Base-by-base conservation (phyloP, 768 basidiomycete species). In the Pisolithus microcarpus region DNA sequence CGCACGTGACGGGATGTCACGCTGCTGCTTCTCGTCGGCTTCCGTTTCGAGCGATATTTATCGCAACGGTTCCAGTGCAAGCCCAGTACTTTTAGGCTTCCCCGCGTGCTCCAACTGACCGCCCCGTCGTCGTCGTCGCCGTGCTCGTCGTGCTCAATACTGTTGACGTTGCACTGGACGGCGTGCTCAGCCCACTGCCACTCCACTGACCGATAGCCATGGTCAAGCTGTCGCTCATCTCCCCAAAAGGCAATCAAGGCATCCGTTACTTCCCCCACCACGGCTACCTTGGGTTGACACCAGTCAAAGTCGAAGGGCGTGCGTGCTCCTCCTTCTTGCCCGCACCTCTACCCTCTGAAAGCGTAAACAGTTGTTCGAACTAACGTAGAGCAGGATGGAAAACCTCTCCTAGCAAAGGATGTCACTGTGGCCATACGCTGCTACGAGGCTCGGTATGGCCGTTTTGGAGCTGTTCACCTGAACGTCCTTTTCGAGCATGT, bases 281-380 rank as follows among this genome's bases (percentile, higher is more conserved):
- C 49, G 90, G 90, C 62, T 85, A 81, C 69, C 82, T 91, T 57
- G 90, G 87, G 56, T 76, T 92, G 61, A 90, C 87, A 40, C 81
- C 85, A 50, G 72, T 91, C 69, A 79, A 77, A 60, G 78, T 89
- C 60, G 85, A 89, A 70, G 90, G 90, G 66, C 67, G 84, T 83
- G 51, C 58, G 80, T 75, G 18, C 43, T 39, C 43, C 42, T 21
- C 53, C 42, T 53, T 42, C 28, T 51, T 40, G 18, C 9, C 15
- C 31, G 38, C 16, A 50, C 54, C 56, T 8, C 52, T 5, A n/a
- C 13, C 5, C 48, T 19, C 51, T 57, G 30, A 50, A 57, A 40
- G 47, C 13, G 43, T 16, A 43, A 49, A 26, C 61, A 87, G 81
- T 84, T 62, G 84, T 91, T 34, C 75, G 81, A 55, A 87, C 85